Evolutionary conservation across 257 asterid genomes (phyloP).

Genomic region (Apocynum venetum): DNA sequence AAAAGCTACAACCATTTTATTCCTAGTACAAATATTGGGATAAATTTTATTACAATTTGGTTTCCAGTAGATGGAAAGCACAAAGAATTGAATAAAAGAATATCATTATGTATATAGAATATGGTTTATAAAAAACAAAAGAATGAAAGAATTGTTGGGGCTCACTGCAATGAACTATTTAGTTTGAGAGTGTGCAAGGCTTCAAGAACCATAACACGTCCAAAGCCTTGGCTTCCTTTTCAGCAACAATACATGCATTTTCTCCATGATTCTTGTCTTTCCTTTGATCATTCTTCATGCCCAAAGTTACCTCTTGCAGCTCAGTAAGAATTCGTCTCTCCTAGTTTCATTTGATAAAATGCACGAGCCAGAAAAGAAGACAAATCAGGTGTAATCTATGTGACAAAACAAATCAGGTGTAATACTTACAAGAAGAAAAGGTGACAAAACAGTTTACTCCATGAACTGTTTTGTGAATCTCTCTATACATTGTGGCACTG

Average conservation of each 20-base stretch:
- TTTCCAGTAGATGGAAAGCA: conserved; percentile 1
- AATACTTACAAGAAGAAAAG: not conserved
- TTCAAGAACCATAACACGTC: conserved; percentile 96
- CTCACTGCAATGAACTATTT: not conserved
- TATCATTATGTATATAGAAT: not conserved
- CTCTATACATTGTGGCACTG: not conserved
- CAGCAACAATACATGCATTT: conserved; percentile 27
- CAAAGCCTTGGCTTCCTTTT: conserved; percentile 63
- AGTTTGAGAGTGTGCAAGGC: conserved; percentile 83
- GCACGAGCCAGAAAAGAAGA: not conserved
- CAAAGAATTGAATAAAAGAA: conserved; percentile 2
- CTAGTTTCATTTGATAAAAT: conserved; percentile 27
- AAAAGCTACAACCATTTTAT: conserved; percentile 5
- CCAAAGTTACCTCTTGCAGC: conserved; percentile 38
- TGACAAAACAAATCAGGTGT: too few relatives aligned
- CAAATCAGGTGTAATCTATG: not conserved
- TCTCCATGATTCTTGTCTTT: conserved; percentile 28
- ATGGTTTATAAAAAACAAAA: conserved; percentile 3
- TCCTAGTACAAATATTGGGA: not conserved
- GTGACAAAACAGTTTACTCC: not conserved
- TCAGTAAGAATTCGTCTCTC: conserved; percentile 68
- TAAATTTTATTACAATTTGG: not conserved
- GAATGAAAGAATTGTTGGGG: conserved; percentile 38
- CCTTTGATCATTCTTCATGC: conserved; percentile 21
- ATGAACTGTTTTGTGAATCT: not conserved